These are phyloP conservation scores for Ustilago loliicola DNA, from an alignment of 1,284 basidiomycete species.

Conservation along the genomic window DNA sequence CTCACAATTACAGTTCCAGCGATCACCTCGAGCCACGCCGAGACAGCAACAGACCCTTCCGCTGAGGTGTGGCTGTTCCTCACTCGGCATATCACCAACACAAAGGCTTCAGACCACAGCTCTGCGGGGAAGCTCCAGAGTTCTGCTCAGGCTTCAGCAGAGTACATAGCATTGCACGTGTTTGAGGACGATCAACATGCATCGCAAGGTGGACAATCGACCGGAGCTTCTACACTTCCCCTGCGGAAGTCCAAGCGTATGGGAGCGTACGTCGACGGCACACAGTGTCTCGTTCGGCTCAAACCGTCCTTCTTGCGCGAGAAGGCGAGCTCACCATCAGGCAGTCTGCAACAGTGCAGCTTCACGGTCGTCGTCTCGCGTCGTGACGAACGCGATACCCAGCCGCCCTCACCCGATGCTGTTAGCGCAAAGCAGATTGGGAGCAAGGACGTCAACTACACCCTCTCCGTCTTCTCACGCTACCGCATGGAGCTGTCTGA, in stretches of 20 bases:
- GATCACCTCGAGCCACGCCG: not conserved
- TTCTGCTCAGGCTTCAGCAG: slow-evolving; percentile 55
- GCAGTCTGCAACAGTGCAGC: slow-evolving; percentile 8
- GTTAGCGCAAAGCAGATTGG: not conserved
- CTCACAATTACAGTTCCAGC: slow-evolving; percentile 22
- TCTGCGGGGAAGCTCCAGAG: not conserved
- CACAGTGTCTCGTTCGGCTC: slow-evolving; percentile 78
- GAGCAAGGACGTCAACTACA: slow-evolving; percentile 72
- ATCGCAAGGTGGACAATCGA: not conserved
- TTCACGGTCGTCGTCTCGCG: slow-evolving; percentile 61
- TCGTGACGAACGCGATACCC: slow-evolving; percentile 50
- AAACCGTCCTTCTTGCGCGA: slow-evolving; percentile 16
- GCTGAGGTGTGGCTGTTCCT: slow-evolving; percentile 82
- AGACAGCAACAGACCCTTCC: slow-evolving; percentile 9
- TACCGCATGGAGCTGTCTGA: slow-evolving; percentile 32
- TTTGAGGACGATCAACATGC: slow-evolving; percentile 64
- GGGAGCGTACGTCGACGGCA: slow-evolving; percentile 82
- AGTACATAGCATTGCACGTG: slow-evolving; percentile 81
- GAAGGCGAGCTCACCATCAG: not conserved
- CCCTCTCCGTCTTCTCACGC: slow-evolving; percentile 74
- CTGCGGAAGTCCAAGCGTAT: slow-evolving; percentile 31
- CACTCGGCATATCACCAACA: slow-evolving; percentile 78
- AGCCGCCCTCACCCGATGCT: not conserved
- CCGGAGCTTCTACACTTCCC: not conserved
- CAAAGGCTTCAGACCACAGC: slow-evolving; percentile 21